phyloP scores from a whole-genome alignment of 1,139 yeast genomes.

The Geotrichum fermentans region DNA sequence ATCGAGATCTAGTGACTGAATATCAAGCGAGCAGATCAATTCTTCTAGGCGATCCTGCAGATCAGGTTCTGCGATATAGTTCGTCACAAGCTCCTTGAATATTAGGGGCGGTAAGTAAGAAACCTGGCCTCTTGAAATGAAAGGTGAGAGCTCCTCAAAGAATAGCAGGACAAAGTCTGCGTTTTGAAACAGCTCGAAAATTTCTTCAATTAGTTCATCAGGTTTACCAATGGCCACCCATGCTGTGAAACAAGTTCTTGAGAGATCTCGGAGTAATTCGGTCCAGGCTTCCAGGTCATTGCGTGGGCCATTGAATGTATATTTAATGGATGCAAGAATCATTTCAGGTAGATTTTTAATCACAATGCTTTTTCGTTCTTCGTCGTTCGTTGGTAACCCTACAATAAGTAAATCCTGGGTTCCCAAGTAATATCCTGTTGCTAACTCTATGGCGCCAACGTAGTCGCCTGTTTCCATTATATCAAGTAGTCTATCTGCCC shows the following conservation, averaged over 20 bases:
- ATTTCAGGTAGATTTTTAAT: conserved; percentile 54
- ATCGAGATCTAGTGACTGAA: conserved; percentile 67
- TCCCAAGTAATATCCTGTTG: conserved; percentile 52
- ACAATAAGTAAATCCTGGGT: conserved; percentile 45
- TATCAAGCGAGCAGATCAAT: conserved; percentile 60
- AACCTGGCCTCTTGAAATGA: conserved; percentile 48
- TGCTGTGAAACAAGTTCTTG: conserved; percentile 42
- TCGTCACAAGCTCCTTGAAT: conserved; percentile 53
- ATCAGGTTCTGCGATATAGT: conserved; percentile 41
- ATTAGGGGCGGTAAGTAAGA: conserved; percentile 55
- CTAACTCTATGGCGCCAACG: conserved; percentile 51
- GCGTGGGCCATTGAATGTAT: conserved; percentile 34
- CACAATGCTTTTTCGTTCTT: conserved; percentile 47
- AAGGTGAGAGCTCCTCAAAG: conserved; percentile 49
- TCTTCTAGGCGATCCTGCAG: conserved; percentile 55
- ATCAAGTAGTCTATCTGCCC: conserved; percentile 64
- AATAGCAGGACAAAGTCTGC: conserved; percentile 39
- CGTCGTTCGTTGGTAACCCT: conserved; percentile 52
- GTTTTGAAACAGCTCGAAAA: conserved; percentile 47
- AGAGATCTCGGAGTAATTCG: conserved; percentile 27
- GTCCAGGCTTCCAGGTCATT: conserved; percentile 20
- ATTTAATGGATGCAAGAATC: conserved; percentile 48
- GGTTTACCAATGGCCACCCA: conserved; percentile 40
- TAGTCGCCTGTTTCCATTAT: conserved; percentile 49
- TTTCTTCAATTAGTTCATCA: conserved; percentile 46